Evolutionary conservation across 2,329 filamentous ascomycete species (phyloP).

Genomic region (Ceratocystis huliohia): DNA sequence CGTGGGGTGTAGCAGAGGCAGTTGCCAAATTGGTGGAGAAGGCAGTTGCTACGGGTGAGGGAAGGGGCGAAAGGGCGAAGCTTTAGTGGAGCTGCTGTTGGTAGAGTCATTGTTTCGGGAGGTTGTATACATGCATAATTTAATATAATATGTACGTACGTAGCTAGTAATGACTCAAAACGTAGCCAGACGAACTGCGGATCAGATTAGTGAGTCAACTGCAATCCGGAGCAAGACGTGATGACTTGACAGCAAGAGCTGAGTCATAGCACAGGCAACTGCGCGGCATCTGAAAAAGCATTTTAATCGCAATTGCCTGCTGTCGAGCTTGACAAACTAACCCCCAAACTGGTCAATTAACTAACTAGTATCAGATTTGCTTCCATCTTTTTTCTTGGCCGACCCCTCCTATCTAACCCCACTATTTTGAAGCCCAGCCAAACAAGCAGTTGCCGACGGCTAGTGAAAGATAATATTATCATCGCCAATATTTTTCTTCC

Average conservation of each 20-base stretch:
- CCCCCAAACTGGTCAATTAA: too few species aligned
- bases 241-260: background rate
- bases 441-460: too few species aligned
- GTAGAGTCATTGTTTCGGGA: background rate
- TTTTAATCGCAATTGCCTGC: background rate
- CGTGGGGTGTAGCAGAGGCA: slow-evolving; percentile 45
- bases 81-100: slow-evolving; percentile 5
- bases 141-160: too few species aligned
- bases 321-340: background rate
- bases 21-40: slow-evolving; percentile 32
- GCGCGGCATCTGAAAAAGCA: background rate
- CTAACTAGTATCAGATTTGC: too few species aligned
- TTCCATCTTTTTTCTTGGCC: background rate
- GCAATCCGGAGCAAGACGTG: background rate
- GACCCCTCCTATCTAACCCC: too few species aligned
- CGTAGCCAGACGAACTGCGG: background rate
- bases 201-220: background rate
- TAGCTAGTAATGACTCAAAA: background rate
- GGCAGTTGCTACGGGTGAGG: background rate
- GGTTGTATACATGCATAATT: background rate
- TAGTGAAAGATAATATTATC: too few species aligned
- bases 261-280: background rate
- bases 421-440: too few species aligned
- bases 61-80: background rate
- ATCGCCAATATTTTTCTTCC: too few species aligned